Evolutionary conservation across 208 protist genomes (phyloP).

Genomic region (Entamoeba histolytica): DNA sequence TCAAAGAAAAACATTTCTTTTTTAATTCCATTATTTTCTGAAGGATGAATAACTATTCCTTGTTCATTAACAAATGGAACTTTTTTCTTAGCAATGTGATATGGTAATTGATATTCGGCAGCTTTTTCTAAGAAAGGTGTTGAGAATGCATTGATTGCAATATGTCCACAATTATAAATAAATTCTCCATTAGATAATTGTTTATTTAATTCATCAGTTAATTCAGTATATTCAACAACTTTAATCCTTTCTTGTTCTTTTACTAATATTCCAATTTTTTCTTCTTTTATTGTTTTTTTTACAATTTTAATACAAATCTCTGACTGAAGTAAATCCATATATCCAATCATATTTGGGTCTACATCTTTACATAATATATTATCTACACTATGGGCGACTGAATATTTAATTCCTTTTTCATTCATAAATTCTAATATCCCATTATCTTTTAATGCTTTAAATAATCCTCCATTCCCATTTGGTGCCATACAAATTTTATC

Average conservation of each 20-base stretch:
- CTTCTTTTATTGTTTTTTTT: constrained; percentile 51
- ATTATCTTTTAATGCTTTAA: constrained; percentile 29
- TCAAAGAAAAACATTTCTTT: not conserved
- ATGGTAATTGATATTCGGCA: not conserved
- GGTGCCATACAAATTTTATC: constrained; percentile 55
- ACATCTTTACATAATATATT: constrained; percentile 71
- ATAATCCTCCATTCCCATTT: constrained; percentile 73
- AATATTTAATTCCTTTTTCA: constrained; percentile 52
- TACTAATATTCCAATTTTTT: constrained; percentile 80
- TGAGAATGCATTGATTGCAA: not conserved
- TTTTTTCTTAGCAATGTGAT: not conserved
- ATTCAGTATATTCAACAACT: constrained; percentile 90
- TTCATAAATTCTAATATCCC: constrained; percentile 54
- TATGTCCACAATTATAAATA: not conserved
- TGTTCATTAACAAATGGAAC: not conserved
- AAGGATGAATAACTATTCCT: not conserved
- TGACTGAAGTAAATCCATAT: constrained; percentile 38
- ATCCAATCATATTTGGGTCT: constrained; percentile 79
- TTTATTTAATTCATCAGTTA: constrained; percentile 38
- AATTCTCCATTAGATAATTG: not conserved
- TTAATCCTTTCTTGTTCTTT: constrained; percentile 46
- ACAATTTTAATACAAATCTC: constrained; percentile 71
- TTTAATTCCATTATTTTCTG: not conserved
- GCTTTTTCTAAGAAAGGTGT: not conserved
- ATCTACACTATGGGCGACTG: constrained; percentile 81